These are phyloP conservation scores for Cyberlindnera meyerae DNA, from an alignment of 805 yeast species.

Conservation along the genomic window DNA sequence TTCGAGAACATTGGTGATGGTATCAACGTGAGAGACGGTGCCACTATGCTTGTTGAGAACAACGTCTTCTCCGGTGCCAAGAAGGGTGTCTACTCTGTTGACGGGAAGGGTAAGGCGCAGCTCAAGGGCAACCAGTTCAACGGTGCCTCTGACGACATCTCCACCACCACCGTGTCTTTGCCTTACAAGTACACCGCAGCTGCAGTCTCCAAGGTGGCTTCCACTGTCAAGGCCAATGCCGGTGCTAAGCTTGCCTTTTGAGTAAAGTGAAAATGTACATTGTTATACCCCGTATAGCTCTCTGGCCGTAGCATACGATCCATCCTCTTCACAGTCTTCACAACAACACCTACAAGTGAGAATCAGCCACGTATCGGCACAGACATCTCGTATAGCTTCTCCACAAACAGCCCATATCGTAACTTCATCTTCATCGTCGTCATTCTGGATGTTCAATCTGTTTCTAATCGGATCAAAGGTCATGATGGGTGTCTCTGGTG, in stretches of 20 bases:
- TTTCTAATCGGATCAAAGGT: not conserved
- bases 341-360: no score
- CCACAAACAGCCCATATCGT: no score
- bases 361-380: no score
- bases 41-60: conserved; percentile 3
- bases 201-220: not conserved
- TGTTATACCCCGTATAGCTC: no score
- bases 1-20: conserved; percentile 2
- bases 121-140: conserved; percentile 2
- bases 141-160: conserved; percentile 3
- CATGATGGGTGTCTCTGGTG: conserved; percentile 1
- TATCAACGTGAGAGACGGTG: conserved; percentile 6
- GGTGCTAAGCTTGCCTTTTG: conserved; percentile 5
- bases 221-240: conserved; percentile 4
- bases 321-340: no score
- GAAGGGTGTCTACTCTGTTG: conserved; percentile 6
- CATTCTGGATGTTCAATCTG: no score
- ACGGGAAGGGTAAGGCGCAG: conserved; percentile 4
- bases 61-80: conserved; percentile 4
- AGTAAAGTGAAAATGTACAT: not conserved
- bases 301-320: no score
- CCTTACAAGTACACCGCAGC: conserved; percentile 1
- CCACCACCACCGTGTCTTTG: conserved; percentile 2
- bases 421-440: not conserved
- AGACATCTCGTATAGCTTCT: no score